A percentile compares a stretch with the other conserved stretches of the same genome.
These are phyloP conservation scores for Breynia disticha DNA, from an alignment of 441 rosid genomes.

Conservation along the genomic window DNA sequence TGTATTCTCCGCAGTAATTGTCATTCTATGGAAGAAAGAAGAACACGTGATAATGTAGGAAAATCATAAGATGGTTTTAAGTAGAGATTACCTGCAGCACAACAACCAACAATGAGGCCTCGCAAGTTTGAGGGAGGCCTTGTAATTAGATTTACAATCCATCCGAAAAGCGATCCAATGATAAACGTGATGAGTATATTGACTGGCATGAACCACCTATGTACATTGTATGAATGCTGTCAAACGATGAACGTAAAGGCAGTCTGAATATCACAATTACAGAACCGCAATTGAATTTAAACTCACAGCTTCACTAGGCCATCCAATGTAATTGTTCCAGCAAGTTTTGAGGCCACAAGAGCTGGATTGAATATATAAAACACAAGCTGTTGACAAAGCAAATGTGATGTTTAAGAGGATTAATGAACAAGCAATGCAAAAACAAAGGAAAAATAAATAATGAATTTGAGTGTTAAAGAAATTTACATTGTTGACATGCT, in stretches of 20 bases:
- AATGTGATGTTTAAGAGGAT: no score
- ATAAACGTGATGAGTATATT: constrained; percentile 63
- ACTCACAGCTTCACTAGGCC: constrained; percentile 41
- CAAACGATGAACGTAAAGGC: background rate
- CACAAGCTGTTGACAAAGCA: constrained; percentile 25
- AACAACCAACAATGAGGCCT: constrained; percentile 70
- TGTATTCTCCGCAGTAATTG: no score
- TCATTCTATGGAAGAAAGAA: no score
- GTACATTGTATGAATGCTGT: background rate
- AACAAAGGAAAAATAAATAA: background rate
- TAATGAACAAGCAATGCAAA: background rate
- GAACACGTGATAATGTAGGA: background rate
- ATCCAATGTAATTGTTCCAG: constrained; percentile 34
- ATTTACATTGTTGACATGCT: constrained; percentile 39
- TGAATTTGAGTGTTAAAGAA: background rate
- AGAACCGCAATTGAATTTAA: background rate
- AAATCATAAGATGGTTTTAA: background rate
- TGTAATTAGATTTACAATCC: constrained; percentile 55
- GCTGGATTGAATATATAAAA: constrained; percentile 56
- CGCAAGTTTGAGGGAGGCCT: constrained; percentile 53
- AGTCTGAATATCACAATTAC: background rate
- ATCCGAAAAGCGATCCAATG: constrained; percentile 63
- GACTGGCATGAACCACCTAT: constrained; percentile 95
- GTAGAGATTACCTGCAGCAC: constrained; percentile 55
- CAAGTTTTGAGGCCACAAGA: constrained; percentile 36